phyloP scores from a whole-genome alignment of 345 rosid species.

The Hirschfeldia incana region DNA sequence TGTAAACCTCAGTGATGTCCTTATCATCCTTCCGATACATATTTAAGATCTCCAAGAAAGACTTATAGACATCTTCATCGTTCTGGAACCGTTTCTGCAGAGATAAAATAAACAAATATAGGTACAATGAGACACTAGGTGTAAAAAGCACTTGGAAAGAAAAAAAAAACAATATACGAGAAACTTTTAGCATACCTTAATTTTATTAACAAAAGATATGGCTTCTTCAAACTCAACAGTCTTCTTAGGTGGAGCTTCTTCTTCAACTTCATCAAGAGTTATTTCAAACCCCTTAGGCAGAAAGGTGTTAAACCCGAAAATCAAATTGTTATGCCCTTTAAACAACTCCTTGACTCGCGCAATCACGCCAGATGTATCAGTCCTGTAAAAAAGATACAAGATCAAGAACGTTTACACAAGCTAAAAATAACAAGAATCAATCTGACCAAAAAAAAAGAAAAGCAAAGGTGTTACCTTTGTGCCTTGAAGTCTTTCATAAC shows the following conservation, averaged over 20 bases:
- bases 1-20: slow-evolving; percentile 90
- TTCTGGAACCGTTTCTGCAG: slow-evolving; percentile 82
- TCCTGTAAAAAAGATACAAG: slow-evolving; percentile 48
- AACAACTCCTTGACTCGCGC: slow-evolving; percentile 90
- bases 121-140: neutral
- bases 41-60: slow-evolving; percentile 83
- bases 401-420: neutral
- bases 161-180: neutral
- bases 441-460: neutral
- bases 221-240: slow-evolving; percentile 91
- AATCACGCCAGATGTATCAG: slow-evolving; percentile 93
- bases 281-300: slow-evolving; percentile 95
- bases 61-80: slow-evolving; percentile 83
- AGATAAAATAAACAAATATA: slow-evolving; percentile 21
- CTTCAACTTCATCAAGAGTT: slow-evolving; percentile 66
- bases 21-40: slow-evolving; percentile 87
- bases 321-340: slow-evolving; percentile 86
- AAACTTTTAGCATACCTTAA: slow-evolving; percentile 54
- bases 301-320: slow-evolving; percentile 90
- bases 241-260: slow-evolving; percentile 60
- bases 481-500: slow-evolving; percentile 99
- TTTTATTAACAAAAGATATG: slow-evolving; percentile 73
- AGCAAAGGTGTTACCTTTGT: slow-evolving; percentile 55
- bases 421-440: neutral
- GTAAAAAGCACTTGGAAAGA: slow-evolving; percentile 8